Base-by-base conservation (phyloP, 768 basidiomycete genomes). In the Mrakia blollopis region DNA sequence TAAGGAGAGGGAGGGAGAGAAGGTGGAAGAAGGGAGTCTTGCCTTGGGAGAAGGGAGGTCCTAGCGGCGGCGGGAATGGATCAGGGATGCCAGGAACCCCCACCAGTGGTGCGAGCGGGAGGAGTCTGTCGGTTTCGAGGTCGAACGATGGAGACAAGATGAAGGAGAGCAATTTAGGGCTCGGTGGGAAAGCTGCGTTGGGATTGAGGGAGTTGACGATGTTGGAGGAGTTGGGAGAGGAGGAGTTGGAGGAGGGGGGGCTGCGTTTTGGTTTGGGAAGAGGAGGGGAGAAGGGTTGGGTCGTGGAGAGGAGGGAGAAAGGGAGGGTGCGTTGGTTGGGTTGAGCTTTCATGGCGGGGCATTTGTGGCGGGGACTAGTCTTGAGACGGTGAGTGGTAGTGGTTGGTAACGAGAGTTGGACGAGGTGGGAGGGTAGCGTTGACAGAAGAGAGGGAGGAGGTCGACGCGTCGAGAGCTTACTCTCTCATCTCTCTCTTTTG, bases 1-100 rank as follows among this genome's bases (percentile, higher is more conserved):
- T 68, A 0, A 37, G 28, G 13, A 71, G 69, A 32, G 50, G 47
- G 25, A 30, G 11, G n/a, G 25, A 54, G 47, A 28, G 69, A 25
- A 71, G 41, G 50, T 72, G 71, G 71, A 72, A 72, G 71, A 54
- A 37, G 71, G 71, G 71, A 21, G 54, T 54, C 8, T 25, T 72
- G 35, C 71, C 71, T 14, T 72, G 71, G 71, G 71, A 72, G 54
- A 52, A 72, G 35, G 52, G 47, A 37, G 25, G 35, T 3, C 4
- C 39, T 37, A 39, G 37, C n/a, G 9, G 11, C 68, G n/a, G 68
- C 35, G 14, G 35, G 25, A 44, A 14, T 44, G 68, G 39, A 6
- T 0, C 41, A 0, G n/a, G 44, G 11, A 28, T 11, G 68, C 28
- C 25, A 6, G 32, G 47, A 50, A 50, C 16, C 18, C 16, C 47